Evolutionary conservation across 2,329 filamentous ascomycete genomes (phyloP), one percentile per base, ranked within the genome.

Genomic region (Epichloe baconii): DNA sequence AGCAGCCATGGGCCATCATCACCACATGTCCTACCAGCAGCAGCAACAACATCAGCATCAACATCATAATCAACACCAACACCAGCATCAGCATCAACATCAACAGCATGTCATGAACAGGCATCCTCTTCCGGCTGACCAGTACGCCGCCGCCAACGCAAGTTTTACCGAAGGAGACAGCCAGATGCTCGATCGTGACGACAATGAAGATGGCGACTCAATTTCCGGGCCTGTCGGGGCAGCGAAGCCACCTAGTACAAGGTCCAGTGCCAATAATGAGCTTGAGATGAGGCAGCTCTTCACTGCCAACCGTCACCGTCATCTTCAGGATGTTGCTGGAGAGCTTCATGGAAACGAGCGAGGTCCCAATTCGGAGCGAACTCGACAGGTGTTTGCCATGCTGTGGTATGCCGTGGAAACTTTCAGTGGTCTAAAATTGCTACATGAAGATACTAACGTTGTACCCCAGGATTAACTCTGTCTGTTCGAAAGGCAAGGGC

Each of bases 381-480:
- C 85, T 23, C 85, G 88, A 54, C 88, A 93, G 64, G 79, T 93
- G 8, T 93, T 93, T 69, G 87, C 87, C 21, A 91, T 94, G 86
- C 74, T 91, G 47, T 94, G 87, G 87, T 90, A 75, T 61, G 80
- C 68, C 47, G 7, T 5, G 14, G 21, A 14, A 8, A 21, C 15
- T 7, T 17, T 14, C 21, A 31, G 21, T 35, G 8, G 4, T 12
- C 21, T 11, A 36, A 10, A n/a, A 44, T 40, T 17, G 44, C 52
- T 45, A 26, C 11, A 46, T 11, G 5, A 34, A 23, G 26, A 42
- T 47, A n/a, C 51, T 55, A 44, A 55, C 26, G 34, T 34, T 12
- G 10, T 12, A 10, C 23, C 23, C 5, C 58, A 89, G 85, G 85
- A 80, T 91, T 58, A 83, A 83, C 60, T 75, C 78, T 48, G 82